Conservation (phyloP, 176 grass and related monocot genomes). For the Poa annua region DNA sequence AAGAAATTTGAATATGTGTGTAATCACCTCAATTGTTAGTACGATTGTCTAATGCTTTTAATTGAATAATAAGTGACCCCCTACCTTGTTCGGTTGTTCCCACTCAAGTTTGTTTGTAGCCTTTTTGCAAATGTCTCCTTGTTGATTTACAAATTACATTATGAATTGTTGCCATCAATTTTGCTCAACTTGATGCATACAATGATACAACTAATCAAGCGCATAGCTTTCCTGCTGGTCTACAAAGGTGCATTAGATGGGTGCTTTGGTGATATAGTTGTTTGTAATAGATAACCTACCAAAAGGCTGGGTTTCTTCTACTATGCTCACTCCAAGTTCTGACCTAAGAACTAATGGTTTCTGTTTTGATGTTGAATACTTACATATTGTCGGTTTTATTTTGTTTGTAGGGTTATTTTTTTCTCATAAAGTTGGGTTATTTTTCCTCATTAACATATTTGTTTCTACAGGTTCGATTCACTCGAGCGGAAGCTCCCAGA, state of each 20-base stretch:
- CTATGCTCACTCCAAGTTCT: neutral
- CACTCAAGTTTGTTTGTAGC: neutral
- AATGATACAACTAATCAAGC: neutral
- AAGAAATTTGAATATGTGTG: neutral
- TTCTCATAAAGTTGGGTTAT: too few relatives aligned
- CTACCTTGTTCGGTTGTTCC: neutral
- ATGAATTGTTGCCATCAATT: neutral
- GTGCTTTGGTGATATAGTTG: neutral
- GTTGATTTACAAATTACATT: neutral
- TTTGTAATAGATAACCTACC: neutral
- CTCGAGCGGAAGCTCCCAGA: conserved; percentile 69
- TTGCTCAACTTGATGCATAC: neutral
- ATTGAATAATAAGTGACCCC: neutral
- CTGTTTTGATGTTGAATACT: conserved; percentile 27
- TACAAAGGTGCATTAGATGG: neutral
- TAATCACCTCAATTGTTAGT: neutral
- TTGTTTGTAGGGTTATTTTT: neutral
- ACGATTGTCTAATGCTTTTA: neutral
- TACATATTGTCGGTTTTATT: neutral
- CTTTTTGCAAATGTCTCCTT: neutral
- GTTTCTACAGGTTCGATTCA: conserved; percentile 64
- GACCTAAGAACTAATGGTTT: neutral
- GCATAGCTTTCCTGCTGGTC: neutral
- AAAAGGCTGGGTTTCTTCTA: neutral
- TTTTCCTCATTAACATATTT: neutral